Percentiles rank a stretch among this genome's conserved stretches.
phyloP scores from a whole-genome alignment of 257 asterid species.

The Nicotiana tabacum region DNA sequence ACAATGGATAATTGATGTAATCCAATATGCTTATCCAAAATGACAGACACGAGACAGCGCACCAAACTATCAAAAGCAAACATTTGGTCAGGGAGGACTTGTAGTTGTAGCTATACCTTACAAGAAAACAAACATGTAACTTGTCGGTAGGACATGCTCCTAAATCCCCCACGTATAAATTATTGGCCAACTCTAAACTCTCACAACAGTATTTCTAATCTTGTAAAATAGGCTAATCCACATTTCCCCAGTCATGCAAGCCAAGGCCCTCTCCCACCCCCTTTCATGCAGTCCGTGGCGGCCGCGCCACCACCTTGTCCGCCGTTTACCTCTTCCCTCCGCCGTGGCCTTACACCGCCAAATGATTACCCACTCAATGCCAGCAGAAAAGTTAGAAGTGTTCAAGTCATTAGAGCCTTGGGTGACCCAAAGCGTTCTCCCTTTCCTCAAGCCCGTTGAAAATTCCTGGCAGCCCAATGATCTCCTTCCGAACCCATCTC shows the following conservation, averaged over 20 bases:
- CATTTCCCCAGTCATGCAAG: background rate
- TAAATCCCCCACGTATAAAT: too few relatives aligned
- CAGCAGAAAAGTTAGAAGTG: constrained; percentile 20
- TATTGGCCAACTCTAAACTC: too few relatives aligned
- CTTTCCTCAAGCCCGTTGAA: constrained; percentile 32
- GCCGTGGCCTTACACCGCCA: constrained; percentile 3
- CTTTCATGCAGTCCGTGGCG: background rate
- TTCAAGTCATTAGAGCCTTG: constrained; percentile 38
- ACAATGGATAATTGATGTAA: too few relatives aligned
- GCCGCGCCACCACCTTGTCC: constrained; percentile 1
- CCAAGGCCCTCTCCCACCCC: background rate
- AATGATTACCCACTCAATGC: constrained; percentile 19
- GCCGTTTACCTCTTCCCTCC: constrained; percentile 2
- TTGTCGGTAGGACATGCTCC: too few relatives aligned
- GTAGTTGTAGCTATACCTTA: too few relatives aligned
- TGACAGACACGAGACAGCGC: too few relatives aligned
- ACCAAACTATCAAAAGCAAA: too few relatives aligned
- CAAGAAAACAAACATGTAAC: too few relatives aligned
- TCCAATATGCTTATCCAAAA: too few relatives aligned
- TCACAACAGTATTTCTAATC: too few relatives aligned
- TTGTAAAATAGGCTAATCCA: too few relatives aligned
- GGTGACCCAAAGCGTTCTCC: constrained; percentile 20
- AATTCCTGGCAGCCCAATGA: constrained; percentile 37
- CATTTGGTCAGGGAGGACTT: too few relatives aligned
- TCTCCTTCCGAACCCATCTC: constrained; percentile 27